phyloP scores from a whole-genome alignment of 768 basidiomycete genomes.

The Russula dissimulans region DNA sequence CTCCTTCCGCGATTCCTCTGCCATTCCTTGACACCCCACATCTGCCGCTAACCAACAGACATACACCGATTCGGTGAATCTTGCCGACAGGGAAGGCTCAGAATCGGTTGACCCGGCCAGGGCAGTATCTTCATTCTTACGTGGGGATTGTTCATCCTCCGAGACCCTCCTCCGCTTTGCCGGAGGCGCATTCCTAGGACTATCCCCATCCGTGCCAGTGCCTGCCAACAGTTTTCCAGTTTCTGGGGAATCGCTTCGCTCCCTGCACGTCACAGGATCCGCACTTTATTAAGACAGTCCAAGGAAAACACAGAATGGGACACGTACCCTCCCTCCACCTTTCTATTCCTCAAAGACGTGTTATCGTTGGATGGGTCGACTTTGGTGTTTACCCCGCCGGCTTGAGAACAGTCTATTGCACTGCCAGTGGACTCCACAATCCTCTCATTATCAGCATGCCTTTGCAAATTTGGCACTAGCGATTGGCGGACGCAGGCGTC shows the following conservation, averaged over 20 bases:
- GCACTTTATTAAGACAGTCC: neutral
- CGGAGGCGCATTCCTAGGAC: neutral
- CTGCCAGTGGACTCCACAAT: too few relatives aligned
- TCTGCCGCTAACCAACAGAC: neutral
- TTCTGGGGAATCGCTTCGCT: neutral
- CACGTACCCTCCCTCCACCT: neutral
- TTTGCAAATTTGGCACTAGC: neutral
- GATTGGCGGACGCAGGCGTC: neutral
- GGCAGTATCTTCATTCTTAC: neutral
- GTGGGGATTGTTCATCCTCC: neutral
- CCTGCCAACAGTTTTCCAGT: neutral
- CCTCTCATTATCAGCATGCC: too few relatives aligned
- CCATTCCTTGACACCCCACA: neutral
- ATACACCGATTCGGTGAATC: neutral
- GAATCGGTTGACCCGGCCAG: neutral
- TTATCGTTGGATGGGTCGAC: too few relatives aligned
- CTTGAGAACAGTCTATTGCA: too few relatives aligned
- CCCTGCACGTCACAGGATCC: neutral
- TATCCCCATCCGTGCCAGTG: neutral
- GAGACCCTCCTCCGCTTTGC: neutral
- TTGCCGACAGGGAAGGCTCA: neutral
- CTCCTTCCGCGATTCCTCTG: neutral
- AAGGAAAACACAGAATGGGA: neutral
- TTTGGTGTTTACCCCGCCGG: neutral
- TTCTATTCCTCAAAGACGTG: neutral